Evolutionary conservation across 352 stramenopile species (phyloP).

Genomic region (Phytopythium sindhum): DNA sequence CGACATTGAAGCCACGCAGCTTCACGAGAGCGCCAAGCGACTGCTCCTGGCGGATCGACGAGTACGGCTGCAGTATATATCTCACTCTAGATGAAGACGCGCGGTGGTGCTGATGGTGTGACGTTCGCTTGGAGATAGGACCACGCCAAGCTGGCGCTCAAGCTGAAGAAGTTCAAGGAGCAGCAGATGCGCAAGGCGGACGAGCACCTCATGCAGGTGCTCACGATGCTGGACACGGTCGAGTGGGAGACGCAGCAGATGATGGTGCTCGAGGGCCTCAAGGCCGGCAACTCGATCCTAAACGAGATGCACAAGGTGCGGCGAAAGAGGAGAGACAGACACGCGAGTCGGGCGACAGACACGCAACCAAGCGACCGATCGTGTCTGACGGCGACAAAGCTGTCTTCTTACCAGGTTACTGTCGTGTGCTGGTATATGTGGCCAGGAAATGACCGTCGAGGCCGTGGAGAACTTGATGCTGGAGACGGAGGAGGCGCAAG

Average conservation of each 20-base stretch:
- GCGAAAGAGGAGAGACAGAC: neutral
- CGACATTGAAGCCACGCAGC: slow-evolving; percentile 75
- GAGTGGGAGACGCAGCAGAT: slow-evolving; percentile 88
- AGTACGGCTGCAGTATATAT: slow-evolving; percentile 27
- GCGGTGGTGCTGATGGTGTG: neutral
- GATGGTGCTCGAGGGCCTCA: slow-evolving; percentile 86
- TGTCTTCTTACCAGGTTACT: neutral
- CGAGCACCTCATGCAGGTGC: slow-evolving; percentile 82
- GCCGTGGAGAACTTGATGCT: slow-evolving; percentile 87
- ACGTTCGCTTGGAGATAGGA: slow-evolving; percentile 35
- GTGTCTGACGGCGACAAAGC: neutral
- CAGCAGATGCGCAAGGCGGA: slow-evolving; percentile 86
- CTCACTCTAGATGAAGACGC: neutral
- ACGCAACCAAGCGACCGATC: neutral
- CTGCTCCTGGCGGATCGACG: slow-evolving; percentile 65
- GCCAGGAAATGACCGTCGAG: slow-evolving; percentile 84
- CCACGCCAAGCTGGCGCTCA: slow-evolving; percentile 80
- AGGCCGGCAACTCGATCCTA: slow-evolving; percentile 84
- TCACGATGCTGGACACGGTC: slow-evolving; percentile 85
- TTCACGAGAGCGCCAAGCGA: slow-evolving; percentile 76
- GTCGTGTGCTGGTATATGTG: neutral
- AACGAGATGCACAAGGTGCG: slow-evolving; percentile 84
- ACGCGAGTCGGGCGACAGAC: neutral
- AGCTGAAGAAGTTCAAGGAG: slow-evolving; percentile 90
- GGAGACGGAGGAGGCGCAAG: slow-evolving; percentile 82